Conservation (phyloP, 257 asterid species). For the Jasminum sambac region DNA sequence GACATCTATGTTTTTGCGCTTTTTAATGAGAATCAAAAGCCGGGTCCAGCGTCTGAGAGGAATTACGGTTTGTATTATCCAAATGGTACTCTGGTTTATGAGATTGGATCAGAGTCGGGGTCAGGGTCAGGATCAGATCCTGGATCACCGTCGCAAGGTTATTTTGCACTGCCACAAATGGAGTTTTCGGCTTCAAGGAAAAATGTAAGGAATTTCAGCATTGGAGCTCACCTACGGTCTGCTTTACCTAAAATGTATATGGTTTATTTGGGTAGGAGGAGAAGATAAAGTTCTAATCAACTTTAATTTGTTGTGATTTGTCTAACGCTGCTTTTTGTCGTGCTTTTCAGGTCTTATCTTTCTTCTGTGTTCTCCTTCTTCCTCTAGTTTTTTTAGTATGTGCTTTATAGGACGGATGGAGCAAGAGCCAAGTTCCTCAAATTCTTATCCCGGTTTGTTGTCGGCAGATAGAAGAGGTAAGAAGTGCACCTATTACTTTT, state of each 20-base stretch:
- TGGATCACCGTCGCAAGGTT: slow-evolving; percentile 34
- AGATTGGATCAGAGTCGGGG: slow-evolving; percentile 39
- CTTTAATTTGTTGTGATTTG: neutral
- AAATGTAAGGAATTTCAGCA: slow-evolving; percentile 43
- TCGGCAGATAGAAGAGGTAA: slow-evolving; percentile 29
- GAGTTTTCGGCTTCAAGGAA: slow-evolving; percentile 60
- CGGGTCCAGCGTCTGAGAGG: slow-evolving; percentile 91
- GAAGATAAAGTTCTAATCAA: neutral
- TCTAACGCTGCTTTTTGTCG: slow-evolving; percentile 15
- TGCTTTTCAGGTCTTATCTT: slow-evolving; percentile 44
- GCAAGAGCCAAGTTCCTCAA: slow-evolving; percentile 26
- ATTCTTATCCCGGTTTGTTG: slow-evolving; percentile 16
- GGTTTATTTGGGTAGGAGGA: neutral
- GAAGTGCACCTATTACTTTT: neutral
- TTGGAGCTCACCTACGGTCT: neutral
- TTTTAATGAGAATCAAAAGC: slow-evolving; percentile 84
- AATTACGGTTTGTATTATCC: slow-evolving; percentile 88
- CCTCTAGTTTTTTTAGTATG: slow-evolving; percentile 30
- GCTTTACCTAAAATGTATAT: neutral
- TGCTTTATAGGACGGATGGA: slow-evolving; percentile 27
- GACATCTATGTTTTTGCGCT: slow-evolving; percentile 88
- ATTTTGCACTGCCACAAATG: slow-evolving; percentile 69
- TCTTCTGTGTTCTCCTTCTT: slow-evolving; percentile 26
- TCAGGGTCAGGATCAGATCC: neutral
- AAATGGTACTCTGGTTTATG: slow-evolving; percentile 78